A percentile compares a stretch with the other conserved stretches of the same genome.
Evolutionary conservation across 1,284 basidiomycete genomes (phyloP).

Genomic region (Leccinum ponderosum): DNA sequence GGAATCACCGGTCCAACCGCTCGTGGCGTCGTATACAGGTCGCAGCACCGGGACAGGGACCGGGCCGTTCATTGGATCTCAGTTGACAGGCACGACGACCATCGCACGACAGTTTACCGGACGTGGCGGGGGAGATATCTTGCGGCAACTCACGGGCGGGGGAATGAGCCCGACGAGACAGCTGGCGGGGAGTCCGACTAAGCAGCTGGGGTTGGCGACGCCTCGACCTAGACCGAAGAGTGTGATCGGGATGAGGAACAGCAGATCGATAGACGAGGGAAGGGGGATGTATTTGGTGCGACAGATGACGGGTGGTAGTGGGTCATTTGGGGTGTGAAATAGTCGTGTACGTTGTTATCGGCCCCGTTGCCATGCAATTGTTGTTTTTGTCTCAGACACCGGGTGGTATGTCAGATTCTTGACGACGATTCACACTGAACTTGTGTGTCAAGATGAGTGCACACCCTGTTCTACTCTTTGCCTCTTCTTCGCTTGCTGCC

Average conservation of each 20-base stretch:
- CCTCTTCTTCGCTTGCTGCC: background rate
- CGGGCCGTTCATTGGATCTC: conserved; percentile 43
- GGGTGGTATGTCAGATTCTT: background rate
- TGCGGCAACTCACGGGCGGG: conserved; percentile 66
- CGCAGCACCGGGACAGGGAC: conserved; percentile 30
- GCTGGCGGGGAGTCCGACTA: conserved; percentile 53
- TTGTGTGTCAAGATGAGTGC: background rate
- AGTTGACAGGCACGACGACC: conserved; percentile 69
- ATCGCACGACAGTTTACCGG: conserved; percentile 76
- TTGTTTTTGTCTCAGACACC: background rate
- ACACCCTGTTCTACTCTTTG: background rate
- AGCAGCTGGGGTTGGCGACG: conserved; percentile 44
- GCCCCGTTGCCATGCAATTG: conserved; percentile 22
- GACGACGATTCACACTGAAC: background rate
- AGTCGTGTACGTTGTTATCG: background rate
- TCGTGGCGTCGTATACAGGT: conserved; percentile 50
- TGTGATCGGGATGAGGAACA: conserved; percentile 57
- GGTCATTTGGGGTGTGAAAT: conserved; percentile 26
- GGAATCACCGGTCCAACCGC: conserved; percentile 47
- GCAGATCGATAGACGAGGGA: conserved; percentile 60
- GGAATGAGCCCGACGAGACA: conserved; percentile 62
- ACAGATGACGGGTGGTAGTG: conserved; percentile 66
- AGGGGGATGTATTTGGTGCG: conserved; percentile 65
- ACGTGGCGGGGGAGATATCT: conserved; percentile 46
- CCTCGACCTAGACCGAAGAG: conserved; percentile 59